Evolutionary conservation across 306 rosid genomes (phyloP), one percentile per base, ranked within the genome.

Genomic region (Vigna hirtella): DNA sequence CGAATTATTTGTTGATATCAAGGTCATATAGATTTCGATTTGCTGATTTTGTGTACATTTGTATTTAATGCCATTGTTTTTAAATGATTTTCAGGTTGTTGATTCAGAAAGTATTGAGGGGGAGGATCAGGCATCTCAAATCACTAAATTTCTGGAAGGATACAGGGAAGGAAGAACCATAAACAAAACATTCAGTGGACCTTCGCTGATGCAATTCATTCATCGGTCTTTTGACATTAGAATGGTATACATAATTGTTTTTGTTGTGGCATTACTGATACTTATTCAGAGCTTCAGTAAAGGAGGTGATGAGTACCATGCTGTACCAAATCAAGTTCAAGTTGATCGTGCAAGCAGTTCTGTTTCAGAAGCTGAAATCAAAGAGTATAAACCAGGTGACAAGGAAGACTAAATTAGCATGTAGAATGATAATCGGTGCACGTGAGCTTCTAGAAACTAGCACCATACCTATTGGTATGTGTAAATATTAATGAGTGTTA

Each of bases 161-260:
- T 96, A 91, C 16, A 85, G 87, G 68, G 96, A 91, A 76, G 99
- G 99, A 76, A 90, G 87, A 85, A 90, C 90, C 14, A 34, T 83
- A 73, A 58, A 90, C 88, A 81, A 88, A 45, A 28, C 50, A 77
- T 64, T 86, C 7, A 79, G 87, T 2, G 90, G 93, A 28, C 85
- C 90, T 14, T 88, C 97, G 0, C 5, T 86, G 28, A 63, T 86
- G 61, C 83, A 81, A 57, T 81, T 72, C 56, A 42, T 93, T 63
- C 72, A 81, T 47, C 85, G 88, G 48, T 72, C 86, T 4, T 69
- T 96, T 22, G 96, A 94, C 84, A 76, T 91, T 76, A 85, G 89
- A 70, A 72, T 87, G 79, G 90, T 96, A 38, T 93, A 86, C 85
- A 34, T 93, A 16, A 4, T 91, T 62, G 93, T 93, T 52, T 86